Base-by-base conservation (phyloP, 495 filamentous ascomycete species). In the Xylaria venustula region DNA sequence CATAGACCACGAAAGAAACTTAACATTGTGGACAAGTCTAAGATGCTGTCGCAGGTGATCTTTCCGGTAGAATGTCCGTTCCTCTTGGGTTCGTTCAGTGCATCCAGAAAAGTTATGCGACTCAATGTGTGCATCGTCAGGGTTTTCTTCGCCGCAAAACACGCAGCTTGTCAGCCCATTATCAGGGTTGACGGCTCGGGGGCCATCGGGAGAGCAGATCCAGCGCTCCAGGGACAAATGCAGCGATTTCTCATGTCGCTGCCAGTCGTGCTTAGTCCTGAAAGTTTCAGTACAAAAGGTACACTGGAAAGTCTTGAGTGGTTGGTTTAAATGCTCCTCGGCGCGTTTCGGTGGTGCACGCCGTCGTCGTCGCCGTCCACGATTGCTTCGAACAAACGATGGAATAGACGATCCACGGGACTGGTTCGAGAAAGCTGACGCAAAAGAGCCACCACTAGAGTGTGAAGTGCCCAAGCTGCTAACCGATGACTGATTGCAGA, bases 271-370 rank as follows among this genome's bases (percentile, higher is more conserved):
- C 71, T 92, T 91, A 53, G 87, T 91, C 60, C 86, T 85, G 75
- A 93, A 93, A 0, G 85, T 88, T 57, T 90, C 86, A 0, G 85
- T 86, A 68, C 90, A 94, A 75, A 94, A 94, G 8, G 90, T 94
- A 71, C 90, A 94, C 67, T 92, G 88, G 73, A 87, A 94, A 15
- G 88, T 79, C 68, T 77, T 87, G 36, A 75, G 71, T 1, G 76
- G 75, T 8, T 63, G 69, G 25, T 54, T 54, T 0, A 75, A 66
- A 17, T 61, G 63, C 17, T 70, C 65, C 23, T 72, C 57, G 2
- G 64, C 58, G 60, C 62, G 42, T 63, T 65, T 54, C 34, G 70
- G 42, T 61, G 73, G 66, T 73, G 82, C 64, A 61, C 84, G 79
- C 52, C 90, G 84, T 41, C 90, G 86, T 36, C 91, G 85, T 61